Evolutionary conservation across 441 rosid species (phyloP).

Genomic region (Raphanus hybrid): DNA sequence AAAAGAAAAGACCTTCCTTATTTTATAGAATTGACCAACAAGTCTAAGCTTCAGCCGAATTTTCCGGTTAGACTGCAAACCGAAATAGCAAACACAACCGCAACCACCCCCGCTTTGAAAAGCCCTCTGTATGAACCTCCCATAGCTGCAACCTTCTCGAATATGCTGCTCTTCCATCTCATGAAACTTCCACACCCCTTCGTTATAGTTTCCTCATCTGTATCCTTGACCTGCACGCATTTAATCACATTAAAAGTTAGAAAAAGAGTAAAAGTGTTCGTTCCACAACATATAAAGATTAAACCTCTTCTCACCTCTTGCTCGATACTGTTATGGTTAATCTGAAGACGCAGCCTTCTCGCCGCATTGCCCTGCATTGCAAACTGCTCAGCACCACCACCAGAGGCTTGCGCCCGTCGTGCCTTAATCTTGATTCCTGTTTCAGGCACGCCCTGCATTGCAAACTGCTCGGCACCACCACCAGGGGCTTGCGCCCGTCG

Average conservation of each 20-base stretch:
- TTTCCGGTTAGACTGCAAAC: constrained; percentile 34
- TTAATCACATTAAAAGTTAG: constrained; percentile 18
- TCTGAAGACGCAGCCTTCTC: constrained; percentile 67
- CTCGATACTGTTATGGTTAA: constrained; percentile 42
- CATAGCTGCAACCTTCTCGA: constrained; percentile 39
- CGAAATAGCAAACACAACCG: constrained; percentile 46
- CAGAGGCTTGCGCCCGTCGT: constrained; percentile 41
- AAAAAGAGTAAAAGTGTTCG: background rate
- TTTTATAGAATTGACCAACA: constrained; percentile 14
- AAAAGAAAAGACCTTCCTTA: background rate
- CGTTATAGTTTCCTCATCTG: constrained; percentile 14
- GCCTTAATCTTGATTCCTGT: constrained; percentile 58
- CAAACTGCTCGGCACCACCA: background rate
- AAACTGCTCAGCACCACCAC: constrained; percentile 5
- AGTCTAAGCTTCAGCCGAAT: constrained; percentile 3
- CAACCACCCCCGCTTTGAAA: constrained; percentile 45
- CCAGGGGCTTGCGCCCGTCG: constrained; percentile 42
- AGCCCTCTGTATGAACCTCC: constrained; percentile 35
- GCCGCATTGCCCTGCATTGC: constrained; percentile 60
- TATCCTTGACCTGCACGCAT: constrained; percentile 17
- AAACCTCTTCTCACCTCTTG: constrained; percentile 57
- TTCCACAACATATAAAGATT: background rate
- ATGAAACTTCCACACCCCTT: constrained; percentile 31
- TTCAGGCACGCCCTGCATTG: constrained; percentile 12
- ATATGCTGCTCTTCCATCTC: constrained; percentile 27